Conservation (phyloP, 2,329 filamentous ascomycete genomes). For the Aplosporella prunicola region DNA sequence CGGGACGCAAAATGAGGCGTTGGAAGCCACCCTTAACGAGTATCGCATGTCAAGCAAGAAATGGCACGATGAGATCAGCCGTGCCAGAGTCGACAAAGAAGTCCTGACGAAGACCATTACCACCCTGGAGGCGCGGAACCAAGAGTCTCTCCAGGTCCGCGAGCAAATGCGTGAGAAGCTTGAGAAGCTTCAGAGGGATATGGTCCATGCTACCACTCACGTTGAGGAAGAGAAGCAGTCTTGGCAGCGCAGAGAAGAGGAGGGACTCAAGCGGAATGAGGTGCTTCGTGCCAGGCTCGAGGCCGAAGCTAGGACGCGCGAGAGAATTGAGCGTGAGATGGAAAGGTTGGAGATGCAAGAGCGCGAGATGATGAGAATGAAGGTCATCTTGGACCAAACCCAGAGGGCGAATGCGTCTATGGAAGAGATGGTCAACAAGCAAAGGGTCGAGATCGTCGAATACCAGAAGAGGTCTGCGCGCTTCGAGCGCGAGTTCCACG, state of each 20-base stretch:
- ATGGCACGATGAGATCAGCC: constrained; percentile 50
- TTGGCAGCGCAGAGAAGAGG: constrained; percentile 59
- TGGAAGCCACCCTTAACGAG: constrained; percentile 54
- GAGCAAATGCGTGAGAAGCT: constrained; percentile 80
- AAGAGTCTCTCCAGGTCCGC: constrained; percentile 76
- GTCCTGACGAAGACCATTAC: constrained; percentile 65
- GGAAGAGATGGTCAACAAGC: constrained; percentile 43
- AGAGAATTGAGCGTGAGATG: constrained; percentile 38
- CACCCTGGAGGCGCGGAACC: constrained; percentile 65
- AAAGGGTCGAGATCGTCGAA: constrained; percentile 59
- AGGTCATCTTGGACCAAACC: constrained; percentile 58
- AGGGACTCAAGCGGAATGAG: constrained; percentile 46
- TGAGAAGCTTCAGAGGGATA: constrained; percentile 76
- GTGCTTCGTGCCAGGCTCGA: constrained; percentile 45
- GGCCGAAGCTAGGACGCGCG: constrained; percentile 33
- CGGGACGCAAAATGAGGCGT: constrained; percentile 45
- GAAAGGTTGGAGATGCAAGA: constrained; percentile 47
- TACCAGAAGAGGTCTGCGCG: constrained; percentile 59
- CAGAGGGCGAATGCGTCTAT: constrained; percentile 55
- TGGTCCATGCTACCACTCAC: constrained; percentile 67
- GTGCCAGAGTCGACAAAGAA: constrained; percentile 48
- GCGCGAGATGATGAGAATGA: constrained; percentile 66
- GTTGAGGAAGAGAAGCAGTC: constrained; percentile 73
- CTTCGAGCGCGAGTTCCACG: constrained; percentile 73
- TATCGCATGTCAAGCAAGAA: constrained; percentile 52